Evolutionary conservation across 495 filamentous ascomycete genomes (phyloP).

Genomic region (Pyrenula aspistea): DNA sequence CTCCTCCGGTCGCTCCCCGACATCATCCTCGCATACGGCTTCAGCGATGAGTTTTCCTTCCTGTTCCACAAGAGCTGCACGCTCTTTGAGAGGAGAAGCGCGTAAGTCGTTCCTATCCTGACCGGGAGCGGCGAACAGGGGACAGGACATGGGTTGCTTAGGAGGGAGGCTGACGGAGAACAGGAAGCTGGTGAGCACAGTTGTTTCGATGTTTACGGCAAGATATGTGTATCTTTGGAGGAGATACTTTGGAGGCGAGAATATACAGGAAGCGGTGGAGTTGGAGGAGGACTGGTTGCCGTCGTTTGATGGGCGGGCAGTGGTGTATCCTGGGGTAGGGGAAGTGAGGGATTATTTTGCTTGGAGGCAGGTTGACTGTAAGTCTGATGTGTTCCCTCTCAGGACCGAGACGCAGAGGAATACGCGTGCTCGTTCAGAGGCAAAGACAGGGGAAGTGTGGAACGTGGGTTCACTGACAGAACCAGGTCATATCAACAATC

Average conservation of each 20-base stretch:
- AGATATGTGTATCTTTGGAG: slow-evolving; percentile 76
- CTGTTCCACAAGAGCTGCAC: slow-evolving; percentile 69
- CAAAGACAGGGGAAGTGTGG: neutral
- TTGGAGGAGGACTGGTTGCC: slow-evolving; percentile 62
- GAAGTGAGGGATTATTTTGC: slow-evolving; percentile 90
- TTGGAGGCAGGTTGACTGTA: slow-evolving; percentile 95
- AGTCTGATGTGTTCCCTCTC: slow-evolving; percentile 14
- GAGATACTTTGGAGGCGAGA: slow-evolving; percentile 22
- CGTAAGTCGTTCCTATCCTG: slow-evolving; percentile 38
- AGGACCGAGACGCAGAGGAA: no score
- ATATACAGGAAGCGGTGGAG: slow-evolving; percentile 50
- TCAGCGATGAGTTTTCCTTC: slow-evolving; percentile 93
- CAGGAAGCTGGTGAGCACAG: slow-evolving; percentile 80
- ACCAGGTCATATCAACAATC: slow-evolving; percentile 88
- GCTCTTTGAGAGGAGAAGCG: slow-evolving; percentile 77
- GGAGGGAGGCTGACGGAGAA: neutral
- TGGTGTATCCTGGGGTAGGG: slow-evolving; percentile 66
- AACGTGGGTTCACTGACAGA: neutral
- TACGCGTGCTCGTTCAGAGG: no score
- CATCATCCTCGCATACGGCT: slow-evolving; percentile 75
- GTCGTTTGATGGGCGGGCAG: slow-evolving; percentile 83
- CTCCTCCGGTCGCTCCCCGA: slow-evolving; percentile 80
- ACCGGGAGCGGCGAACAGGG: no score
- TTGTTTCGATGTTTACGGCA: slow-evolving; percentile 87
- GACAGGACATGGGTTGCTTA: neutral